Conservation (phyloP, 1,284 basidiomycete genomes). For the Leccinum pallidistipes region DNA sequence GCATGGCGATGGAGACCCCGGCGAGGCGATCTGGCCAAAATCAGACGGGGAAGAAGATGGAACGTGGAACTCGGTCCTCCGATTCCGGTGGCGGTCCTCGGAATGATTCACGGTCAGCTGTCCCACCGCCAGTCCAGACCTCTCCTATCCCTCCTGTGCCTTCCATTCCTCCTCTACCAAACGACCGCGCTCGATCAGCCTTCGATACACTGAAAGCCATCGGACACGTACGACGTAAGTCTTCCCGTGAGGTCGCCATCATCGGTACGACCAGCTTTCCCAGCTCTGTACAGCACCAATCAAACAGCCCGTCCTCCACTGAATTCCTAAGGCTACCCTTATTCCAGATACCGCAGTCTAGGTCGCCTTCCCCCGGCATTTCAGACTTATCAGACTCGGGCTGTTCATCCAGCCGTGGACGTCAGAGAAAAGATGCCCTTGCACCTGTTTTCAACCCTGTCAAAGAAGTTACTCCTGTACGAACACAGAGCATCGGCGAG, state of each 20-base stretch:
- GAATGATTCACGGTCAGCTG: slow-evolving; percentile 44
- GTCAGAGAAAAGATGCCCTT: slow-evolving; percentile 38
- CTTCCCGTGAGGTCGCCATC: slow-evolving; percentile 58
- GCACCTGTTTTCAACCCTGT: slow-evolving; percentile 31
- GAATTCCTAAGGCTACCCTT: slow-evolving; percentile 42
- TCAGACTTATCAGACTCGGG: slow-evolving; percentile 37
- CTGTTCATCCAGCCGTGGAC: slow-evolving; percentile 30
- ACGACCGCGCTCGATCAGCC: slow-evolving; percentile 43
- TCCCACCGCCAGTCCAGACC: slow-evolving; percentile 68
- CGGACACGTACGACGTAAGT: slow-evolving; percentile 36
- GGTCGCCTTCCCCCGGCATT: slow-evolving; percentile 45
- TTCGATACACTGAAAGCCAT: slow-evolving; percentile 38
- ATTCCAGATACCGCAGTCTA: slow-evolving; percentile 54
- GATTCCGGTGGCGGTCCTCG: slow-evolving; percentile 30
- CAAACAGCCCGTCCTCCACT: slow-evolving; percentile 14
- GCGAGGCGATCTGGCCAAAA: slow-evolving; percentile 18
- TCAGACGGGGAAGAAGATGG: slow-evolving; percentile 30
- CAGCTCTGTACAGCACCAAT: slow-evolving; percentile 27
- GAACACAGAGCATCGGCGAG: slow-evolving; percentile 59
- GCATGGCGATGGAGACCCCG: slow-evolving; percentile 50
- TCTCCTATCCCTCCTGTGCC: slow-evolving; percentile 44
- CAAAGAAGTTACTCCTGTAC: slow-evolving; percentile 35
- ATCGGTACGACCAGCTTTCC: slow-evolving; percentile 44
- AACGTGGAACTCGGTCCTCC: slow-evolving; percentile 25
- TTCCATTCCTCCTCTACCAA: slow-evolving; percentile 22